These are phyloP conservation scores for Drechslerella dactyloides DNA, from an alignment of 2,329 filamentous ascomycete species.

Conservation along the genomic window DNA sequence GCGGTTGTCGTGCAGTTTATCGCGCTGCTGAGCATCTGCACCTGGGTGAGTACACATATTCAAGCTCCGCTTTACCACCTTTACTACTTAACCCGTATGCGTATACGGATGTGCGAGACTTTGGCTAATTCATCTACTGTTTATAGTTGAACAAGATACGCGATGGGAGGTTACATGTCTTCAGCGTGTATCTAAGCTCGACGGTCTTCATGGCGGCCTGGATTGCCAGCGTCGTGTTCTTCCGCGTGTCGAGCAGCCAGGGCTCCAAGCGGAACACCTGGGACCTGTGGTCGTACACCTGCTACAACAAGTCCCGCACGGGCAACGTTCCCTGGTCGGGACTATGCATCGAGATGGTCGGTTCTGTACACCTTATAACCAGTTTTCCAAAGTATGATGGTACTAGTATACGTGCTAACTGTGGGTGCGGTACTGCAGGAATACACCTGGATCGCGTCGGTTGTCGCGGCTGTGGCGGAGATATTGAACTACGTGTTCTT, in stretches of 20 bases:
- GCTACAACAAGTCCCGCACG: background rate
- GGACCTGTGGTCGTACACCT: slow-evolving; percentile 5
- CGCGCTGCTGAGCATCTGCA: background rate
- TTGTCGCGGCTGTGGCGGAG: background rate
- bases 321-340: background rate
- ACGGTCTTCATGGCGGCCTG: background rate
- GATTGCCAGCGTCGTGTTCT: background rate
- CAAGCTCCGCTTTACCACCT: too few relatives aligned
- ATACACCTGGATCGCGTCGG: background rate
- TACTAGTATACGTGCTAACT: background rate
- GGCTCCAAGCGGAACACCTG: background rate
- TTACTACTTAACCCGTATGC: too few relatives aligned
- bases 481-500: background rate
- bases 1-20: background rate
- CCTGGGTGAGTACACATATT: slow-evolving; percentile 1
- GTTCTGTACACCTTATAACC: background rate
- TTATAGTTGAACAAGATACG: background rate
- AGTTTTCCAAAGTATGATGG: background rate
- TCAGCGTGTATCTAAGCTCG: background rate
- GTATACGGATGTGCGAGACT: too few relatives aligned
- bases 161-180: background rate
- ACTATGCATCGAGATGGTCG: slow-evolving; percentile 4
- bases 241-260: background rate
- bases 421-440: too few relatives aligned
- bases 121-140: background rate